These are phyloP conservation scores for Stachybotrys chlorohalonatus DNA, from an alignment of 2,329 filamentous ascomycete genomes.

Conservation along the genomic window DNA sequence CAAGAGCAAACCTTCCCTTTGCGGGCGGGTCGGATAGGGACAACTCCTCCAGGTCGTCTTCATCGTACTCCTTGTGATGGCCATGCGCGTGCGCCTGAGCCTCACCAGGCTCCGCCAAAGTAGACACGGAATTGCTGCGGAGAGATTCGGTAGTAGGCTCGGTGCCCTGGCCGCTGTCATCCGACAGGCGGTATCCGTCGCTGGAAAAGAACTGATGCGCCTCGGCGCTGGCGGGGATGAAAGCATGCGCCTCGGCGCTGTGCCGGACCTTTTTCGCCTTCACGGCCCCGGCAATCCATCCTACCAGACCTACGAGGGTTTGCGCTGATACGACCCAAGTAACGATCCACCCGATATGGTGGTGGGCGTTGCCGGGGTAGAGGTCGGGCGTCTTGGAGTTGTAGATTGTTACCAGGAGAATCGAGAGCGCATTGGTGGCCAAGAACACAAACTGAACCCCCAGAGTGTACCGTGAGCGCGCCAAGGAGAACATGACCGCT, in stretches of 20 bases:
- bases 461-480: constrained; percentile 66
- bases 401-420: constrained; percentile 62
- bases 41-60: constrained; percentile 27
- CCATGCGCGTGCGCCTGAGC: constrained; percentile 4
- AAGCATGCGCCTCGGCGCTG: constrained; percentile 43
- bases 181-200: constrained; percentile 46
- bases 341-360: constrained; percentile 78
- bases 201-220: constrained; percentile 26
- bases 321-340: constrained; percentile 66
- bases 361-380: constrained; percentile 80
- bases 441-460: constrained; percentile 60
- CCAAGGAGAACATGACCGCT: constrained; percentile 83
- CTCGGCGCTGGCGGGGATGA: constrained; percentile 50
- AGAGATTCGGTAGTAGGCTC: constrained; percentile 60
- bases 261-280: background rate
- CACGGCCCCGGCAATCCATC: constrained; percentile 37
- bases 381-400: constrained; percentile 75
- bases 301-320: constrained; percentile 57
- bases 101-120: constrained; percentile 22
- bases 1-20: constrained; percentile 41
- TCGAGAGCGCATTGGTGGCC: constrained; percentile 50
- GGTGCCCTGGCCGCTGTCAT: constrained; percentile 68
- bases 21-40: constrained; percentile 21
- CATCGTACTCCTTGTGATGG: constrained; percentile 37
- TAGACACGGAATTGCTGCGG: constrained; percentile 55